A percentile compares a stretch with the other conserved stretches of the same genome.
These are phyloP conservation scores for Groenewaldozyma auringiensis DNA, from an alignment of 1,139 yeast genomes.

Conservation along the genomic window DNA sequence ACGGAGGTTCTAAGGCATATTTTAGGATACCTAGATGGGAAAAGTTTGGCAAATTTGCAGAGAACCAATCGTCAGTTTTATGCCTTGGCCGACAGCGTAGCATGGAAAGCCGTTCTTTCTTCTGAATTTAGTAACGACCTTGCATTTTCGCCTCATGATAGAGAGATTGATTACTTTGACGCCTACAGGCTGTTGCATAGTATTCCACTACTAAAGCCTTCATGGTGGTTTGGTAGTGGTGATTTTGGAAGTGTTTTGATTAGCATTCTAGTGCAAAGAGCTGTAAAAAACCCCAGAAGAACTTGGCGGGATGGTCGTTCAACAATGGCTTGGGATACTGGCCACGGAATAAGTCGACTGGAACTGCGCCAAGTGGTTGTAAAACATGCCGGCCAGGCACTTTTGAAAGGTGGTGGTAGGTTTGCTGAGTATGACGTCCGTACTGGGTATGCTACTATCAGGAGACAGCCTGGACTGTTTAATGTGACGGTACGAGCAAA, in stretches of 20 bases:
- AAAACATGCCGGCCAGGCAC: background rate
- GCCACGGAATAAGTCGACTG: background rate
- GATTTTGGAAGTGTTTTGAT: conserved; percentile 24
- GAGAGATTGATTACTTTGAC: conserved; percentile 6
- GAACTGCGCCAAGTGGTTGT: background rate
- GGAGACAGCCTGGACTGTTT: background rate
- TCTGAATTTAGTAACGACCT: background rate
- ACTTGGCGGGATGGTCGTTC: conserved; percentile 5
- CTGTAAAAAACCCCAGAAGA: conserved; percentile 13
- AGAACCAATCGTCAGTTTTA: background rate
- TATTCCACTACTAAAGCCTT: conserved; percentile 23
- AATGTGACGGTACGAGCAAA: background rate
- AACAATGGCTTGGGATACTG: background rate
- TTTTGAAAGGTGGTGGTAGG: background rate
- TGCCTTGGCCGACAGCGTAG: background rate
- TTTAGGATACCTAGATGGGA: background rate
- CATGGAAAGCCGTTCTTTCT: background rate
- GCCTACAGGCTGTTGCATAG: conserved; percentile 17
- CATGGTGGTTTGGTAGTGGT: conserved; percentile 28
- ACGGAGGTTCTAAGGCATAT: background rate
- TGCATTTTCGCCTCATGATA: conserved; percentile 4
- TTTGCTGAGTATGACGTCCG: background rate
- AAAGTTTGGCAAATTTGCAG: background rate
- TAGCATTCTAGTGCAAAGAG: conserved; percentile 13
- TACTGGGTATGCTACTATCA: background rate